Conservation (phyloP, 1,284 basidiomycete genomes). For the Kalmanozyma brasiliensis region DNA sequence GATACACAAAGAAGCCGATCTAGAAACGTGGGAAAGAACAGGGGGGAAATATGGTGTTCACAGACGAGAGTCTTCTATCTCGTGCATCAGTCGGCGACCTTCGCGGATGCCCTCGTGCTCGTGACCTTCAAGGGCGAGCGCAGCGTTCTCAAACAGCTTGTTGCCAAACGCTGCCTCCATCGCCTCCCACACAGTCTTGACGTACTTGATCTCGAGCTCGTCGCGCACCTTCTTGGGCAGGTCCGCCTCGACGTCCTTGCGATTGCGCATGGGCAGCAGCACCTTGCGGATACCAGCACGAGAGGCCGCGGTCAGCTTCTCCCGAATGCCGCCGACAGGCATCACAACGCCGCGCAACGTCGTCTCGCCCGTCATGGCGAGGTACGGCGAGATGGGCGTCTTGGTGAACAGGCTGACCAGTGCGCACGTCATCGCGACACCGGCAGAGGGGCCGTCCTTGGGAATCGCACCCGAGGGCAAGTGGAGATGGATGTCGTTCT, state of each 20-base stretch:
- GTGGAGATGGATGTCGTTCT: constrained; percentile 87
- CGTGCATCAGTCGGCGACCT: constrained; percentile 52
- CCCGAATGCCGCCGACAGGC: constrained; percentile 65
- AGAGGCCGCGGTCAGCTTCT: constrained; percentile 69
- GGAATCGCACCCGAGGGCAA: constrained; percentile 85
- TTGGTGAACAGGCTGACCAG: constrained; percentile 84
- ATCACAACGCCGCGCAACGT: constrained; percentile 64
- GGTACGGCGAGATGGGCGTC: constrained; percentile 70
- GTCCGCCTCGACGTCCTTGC: constrained; percentile 85
- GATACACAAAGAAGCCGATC: no score
- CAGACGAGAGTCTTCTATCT: constrained; percentile 43
- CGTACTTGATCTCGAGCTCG: constrained; percentile 82
- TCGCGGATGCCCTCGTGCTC: constrained; percentile 59
- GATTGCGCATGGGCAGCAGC: constrained; percentile 82
- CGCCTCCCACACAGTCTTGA: constrained; percentile 80
- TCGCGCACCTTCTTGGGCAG: constrained; percentile 77
- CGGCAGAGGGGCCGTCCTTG: constrained; percentile 87
- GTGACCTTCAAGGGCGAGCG: constrained; percentile 46
- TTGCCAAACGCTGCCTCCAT: constrained; percentile 74
- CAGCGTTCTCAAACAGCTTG: constrained; percentile 53
- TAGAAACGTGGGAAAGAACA: neutral
- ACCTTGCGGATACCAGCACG: constrained; percentile 83
- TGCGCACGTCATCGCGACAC: constrained; percentile 86
- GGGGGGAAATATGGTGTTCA: constrained; percentile 3
- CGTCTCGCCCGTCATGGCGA: constrained; percentile 66